Evolutionary conservation across 768 basidiomycete species (phyloP).

Genomic region (Agrocybe pediades): DNA sequence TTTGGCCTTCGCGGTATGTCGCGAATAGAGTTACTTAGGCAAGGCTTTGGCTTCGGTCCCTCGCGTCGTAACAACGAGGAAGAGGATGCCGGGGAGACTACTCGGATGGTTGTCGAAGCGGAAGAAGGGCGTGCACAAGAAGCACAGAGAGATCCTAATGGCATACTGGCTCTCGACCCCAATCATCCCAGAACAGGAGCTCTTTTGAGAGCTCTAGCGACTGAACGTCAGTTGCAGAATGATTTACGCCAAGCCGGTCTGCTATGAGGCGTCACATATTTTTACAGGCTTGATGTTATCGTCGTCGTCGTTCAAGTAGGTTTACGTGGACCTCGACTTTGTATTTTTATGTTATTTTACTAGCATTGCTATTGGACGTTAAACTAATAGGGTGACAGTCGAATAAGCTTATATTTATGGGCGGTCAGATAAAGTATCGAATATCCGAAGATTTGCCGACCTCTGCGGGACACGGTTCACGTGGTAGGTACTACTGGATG

Average conservation of each 20-base stretch:
- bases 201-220: conserved; percentile 46
- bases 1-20: conserved; percentile 42
- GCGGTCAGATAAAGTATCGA: too few relatives aligned
- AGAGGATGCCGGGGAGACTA: conserved; percentile 22
- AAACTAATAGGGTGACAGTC: too few relatives aligned
- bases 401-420: not conserved
- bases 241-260: conserved; percentile 69
- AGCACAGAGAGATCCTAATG: conserved; percentile 13
- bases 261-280: conserved; percentile 35
- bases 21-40: conserved; percentile 42
- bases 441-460: conserved; percentile 5
- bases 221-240: conserved; percentile 58
- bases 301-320: not conserved
- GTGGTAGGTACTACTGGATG: not conserved
- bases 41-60: conserved; percentile 43
- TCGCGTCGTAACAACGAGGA: conserved; percentile 27
- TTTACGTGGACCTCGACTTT: conserved; percentile 2
- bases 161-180: conserved; percentile 36
- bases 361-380: not conserved
- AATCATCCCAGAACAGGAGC: conserved; percentile 44
- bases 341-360: conserved; percentile 15
- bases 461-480: not conserved
- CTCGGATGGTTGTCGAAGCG: conserved; percentile 17
- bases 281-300: not conserved
- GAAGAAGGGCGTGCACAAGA: conserved; percentile 34